These are phyloP conservation scores for Cutaneotrichosporon spelunceum DNA, from an alignment of 1,284 basidiomycete species.

Conservation along the genomic window DNA sequence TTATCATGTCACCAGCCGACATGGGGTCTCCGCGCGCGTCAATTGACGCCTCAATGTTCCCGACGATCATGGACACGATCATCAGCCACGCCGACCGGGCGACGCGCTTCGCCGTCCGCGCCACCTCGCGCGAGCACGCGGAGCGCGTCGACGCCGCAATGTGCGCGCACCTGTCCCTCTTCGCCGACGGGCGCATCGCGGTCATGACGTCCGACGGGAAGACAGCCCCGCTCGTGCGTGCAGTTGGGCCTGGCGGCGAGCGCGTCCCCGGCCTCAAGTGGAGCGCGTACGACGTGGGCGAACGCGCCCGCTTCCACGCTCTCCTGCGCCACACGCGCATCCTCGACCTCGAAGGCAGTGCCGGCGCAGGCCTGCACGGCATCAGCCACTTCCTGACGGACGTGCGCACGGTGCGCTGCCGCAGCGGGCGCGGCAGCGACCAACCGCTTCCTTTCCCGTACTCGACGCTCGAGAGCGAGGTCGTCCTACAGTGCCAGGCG, in stretches of 20 bases:
- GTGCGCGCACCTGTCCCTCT: conserved; percentile 8
- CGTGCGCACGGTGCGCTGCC: conserved; percentile 6
- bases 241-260: conserved; percentile 1
- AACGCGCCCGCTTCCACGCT: conserved; percentile 3
- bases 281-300: conserved; percentile 5
- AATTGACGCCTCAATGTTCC: conserved; percentile 11
- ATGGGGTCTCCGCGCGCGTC: too few relatives aligned
- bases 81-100: not conserved
- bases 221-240: conserved; percentile 4
- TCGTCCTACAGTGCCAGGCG: conserved; percentile 5
- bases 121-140: conserved; percentile 4
- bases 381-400: conserved; percentile 3
- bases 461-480: not conserved
- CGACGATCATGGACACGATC: conserved; percentile 17
- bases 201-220: not conserved
- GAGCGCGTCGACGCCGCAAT: conserved; percentile 3
- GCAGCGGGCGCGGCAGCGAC: not conserved
- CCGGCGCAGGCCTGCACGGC: not conserved
- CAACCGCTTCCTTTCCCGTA: not conserved
- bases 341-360: conserved; percentile 5
- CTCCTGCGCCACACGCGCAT: conserved; percentile 9
- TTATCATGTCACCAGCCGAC: too few relatives aligned
- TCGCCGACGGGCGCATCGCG: not conserved
- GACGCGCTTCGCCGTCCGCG: conserved; percentile 11
- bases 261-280: conserved; percentile 10